These are phyloP conservation scores for Chlorella sp. DNA, from an alignment of 139 green algal genomes.

Conservation along the genomic window DNA sequence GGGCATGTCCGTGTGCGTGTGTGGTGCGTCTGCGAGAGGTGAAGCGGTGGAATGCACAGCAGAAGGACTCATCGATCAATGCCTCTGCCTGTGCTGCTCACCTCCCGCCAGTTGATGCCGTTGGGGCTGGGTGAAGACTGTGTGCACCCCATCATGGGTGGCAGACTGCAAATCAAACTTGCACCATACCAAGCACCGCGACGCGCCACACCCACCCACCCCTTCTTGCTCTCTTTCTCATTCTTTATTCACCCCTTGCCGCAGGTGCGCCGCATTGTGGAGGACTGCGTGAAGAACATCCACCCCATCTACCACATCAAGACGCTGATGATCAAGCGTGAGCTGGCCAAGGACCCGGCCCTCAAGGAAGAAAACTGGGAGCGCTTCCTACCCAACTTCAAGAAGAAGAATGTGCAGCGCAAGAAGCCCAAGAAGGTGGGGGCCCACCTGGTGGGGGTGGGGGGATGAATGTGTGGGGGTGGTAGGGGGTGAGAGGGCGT, in stretches of 20 bases:
- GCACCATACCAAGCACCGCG: no score
- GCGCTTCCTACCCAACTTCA: constrained; percentile 99
- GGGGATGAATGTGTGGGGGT: background rate
- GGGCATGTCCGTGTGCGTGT: no score
- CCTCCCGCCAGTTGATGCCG: no score
- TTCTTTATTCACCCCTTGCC: background rate
- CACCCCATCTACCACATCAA: constrained; percentile 99
- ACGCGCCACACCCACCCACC: background rate
- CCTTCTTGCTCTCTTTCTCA: background rate
- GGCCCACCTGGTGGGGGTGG: background rate
- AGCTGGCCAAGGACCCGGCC: constrained; percentile 71
- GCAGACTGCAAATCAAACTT: no score
- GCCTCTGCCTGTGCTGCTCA: no score
- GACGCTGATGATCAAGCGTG: constrained; percentile 98
- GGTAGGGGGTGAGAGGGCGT: background rate
- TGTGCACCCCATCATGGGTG: no score
- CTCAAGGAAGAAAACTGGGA: constrained; percentile 95
- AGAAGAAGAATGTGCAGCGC: constrained; percentile 98
- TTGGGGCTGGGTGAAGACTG: no score
- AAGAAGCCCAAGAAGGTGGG: constrained; percentile 80
- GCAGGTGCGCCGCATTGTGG: constrained; percentile 88
- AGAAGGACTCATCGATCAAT: no score
- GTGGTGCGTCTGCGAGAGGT: no score
- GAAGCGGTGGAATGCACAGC: no score
- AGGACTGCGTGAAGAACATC: constrained; percentile 98